These are phyloP conservation scores for Coemansia sp. DNA, from an alignment of 192 early-diverging fungal species.

Conservation along the genomic window DNA sequence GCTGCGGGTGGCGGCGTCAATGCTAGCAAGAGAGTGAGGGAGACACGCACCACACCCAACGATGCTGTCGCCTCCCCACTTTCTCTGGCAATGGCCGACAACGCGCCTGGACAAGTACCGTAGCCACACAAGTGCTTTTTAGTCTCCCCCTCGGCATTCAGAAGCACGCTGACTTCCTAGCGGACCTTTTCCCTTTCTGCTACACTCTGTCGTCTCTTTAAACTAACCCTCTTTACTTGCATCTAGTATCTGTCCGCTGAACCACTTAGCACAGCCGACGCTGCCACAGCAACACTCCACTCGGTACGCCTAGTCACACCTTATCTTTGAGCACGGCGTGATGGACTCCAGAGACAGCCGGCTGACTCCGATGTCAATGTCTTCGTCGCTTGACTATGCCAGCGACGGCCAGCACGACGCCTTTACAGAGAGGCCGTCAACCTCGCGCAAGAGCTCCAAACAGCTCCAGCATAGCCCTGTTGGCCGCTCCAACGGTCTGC, in stretches of 20 bases:
- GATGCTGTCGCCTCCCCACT: background rate
- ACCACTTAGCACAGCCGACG: background rate
- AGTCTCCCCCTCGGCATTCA: background rate
- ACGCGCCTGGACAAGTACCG: background rate
- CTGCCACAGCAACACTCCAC: background rate
- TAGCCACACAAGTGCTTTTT: background rate
- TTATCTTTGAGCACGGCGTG: background rate
- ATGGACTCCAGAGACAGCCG: slow-evolving; percentile 11
- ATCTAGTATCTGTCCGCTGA: background rate
- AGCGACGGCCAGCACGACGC: background rate
- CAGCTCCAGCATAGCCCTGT: slow-evolving; percentile 18
- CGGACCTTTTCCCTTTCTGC: background rate
- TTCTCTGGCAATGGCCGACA: slow-evolving; percentile 1
- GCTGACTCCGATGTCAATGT: slow-evolving; percentile 16
- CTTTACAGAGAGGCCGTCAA: background rate
- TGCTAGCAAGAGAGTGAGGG: slow-evolving; percentile 2
- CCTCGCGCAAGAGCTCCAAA: slow-evolving; percentile 9
- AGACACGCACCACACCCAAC: slow-evolving; percentile 1
- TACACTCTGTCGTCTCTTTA: background rate
- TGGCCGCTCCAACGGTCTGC: slow-evolving; percentile 29
- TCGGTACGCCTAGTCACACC: background rate
- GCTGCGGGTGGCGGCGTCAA: slow-evolving; percentile 2
- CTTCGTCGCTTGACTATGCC: slow-evolving; percentile 17
- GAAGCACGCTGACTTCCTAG: background rate
- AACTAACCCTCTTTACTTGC: background rate